A percentile compares a stretch with the other conserved stretches of the same genome.
These are phyloP conservation scores for Rhodotorula paludigena DNA, from an alignment of 768 basidiomycete genomes.

Conservation along the genomic window DNA sequence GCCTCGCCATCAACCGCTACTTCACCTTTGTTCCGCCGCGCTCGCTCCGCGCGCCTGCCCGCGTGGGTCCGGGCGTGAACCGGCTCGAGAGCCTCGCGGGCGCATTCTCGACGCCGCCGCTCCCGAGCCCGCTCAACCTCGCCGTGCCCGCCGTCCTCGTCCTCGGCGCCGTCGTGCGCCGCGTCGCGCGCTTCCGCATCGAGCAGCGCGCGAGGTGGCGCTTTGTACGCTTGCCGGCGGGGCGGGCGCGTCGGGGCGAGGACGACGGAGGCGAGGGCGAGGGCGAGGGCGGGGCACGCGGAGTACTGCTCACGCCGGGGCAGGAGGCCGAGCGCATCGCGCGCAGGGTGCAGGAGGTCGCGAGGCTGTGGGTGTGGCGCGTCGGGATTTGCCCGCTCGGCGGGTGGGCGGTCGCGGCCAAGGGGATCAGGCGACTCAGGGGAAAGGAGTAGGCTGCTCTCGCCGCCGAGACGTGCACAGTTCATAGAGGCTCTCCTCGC, in stretches of 20 bases:
- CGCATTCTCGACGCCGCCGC: conserved; percentile 34
- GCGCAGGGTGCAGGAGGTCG: conserved; percentile 25
- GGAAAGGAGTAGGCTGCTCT: conserved; percentile 33
- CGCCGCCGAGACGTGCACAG: too few species aligned
- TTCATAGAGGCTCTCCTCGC: too few species aligned
- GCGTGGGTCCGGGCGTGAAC: neutral
- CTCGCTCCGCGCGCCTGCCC: neutral
- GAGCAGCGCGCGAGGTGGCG: neutral
- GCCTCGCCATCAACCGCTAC: conserved; percentile 35
- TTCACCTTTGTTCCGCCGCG: conserved; percentile 32
- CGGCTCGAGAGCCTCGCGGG: conserved; percentile 22
- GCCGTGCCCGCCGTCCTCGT: conserved; percentile 5
- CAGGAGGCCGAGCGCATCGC: conserved; percentile 16
- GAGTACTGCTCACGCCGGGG: neutral
- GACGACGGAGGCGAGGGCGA: too few species aligned
- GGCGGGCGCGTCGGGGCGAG: neutral
- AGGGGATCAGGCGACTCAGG: conserved; percentile 21
- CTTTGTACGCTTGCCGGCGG: neutral
- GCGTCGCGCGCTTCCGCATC: neutral
- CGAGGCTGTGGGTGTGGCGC: conserved; percentile 37
- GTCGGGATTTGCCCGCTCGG: conserved; percentile 31
- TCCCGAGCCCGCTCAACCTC: conserved; percentile 28
- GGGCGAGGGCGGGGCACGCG: neutral
- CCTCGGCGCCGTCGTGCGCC: neutral
- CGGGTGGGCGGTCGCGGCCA: conserved; percentile 29